Conservation (phyloP, 257 asterid genomes). For the Penstemon barbatus region DNA sequence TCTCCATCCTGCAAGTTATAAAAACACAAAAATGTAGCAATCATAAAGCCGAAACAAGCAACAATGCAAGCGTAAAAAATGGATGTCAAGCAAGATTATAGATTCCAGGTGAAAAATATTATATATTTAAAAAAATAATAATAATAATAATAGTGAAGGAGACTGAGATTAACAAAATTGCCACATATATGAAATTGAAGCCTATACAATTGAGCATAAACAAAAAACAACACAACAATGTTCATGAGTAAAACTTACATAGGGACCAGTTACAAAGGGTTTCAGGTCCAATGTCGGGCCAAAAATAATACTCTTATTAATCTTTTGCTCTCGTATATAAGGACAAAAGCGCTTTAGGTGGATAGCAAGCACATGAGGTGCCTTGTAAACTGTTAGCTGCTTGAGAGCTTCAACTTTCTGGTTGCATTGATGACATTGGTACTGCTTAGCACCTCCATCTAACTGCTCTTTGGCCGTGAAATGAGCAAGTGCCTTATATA, state of each 20-base stretch:
- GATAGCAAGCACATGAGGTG: slow-evolving; percentile 87
- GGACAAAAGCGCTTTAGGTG: slow-evolving; percentile 91
- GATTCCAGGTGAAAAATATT: too few species aligned
- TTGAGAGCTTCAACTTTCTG: slow-evolving; percentile 92
- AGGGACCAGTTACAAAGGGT: slow-evolving; percentile 77
- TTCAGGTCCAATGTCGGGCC: slow-evolving; percentile 81
- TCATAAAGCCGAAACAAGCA: slow-evolving; percentile 13
- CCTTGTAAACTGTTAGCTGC: slow-evolving; percentile 78
- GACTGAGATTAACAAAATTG: too few species aligned
- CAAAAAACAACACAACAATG: not conserved
- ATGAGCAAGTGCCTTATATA: slow-evolving; percentile 69
- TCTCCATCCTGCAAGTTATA: slow-evolving; percentile 66
- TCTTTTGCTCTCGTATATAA: slow-evolving; percentile 62
- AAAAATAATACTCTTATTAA: slow-evolving; percentile 61
- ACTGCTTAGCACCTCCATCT: slow-evolving; percentile 90
- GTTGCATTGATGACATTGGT: slow-evolving; percentile 92
- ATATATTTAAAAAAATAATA: too few species aligned
- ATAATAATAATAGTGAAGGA: too few species aligned
- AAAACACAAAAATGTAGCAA: slow-evolving; percentile 9
- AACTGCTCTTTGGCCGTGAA: slow-evolving; percentile 84
- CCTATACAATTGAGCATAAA: not conserved
- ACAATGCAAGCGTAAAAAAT: not conserved
- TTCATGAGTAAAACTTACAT: slow-evolving; percentile 53
- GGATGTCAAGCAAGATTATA: too few species aligned
- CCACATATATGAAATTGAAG: too few species aligned